Evolutionary conservation across 2,329 filamentous ascomycete genomes (phyloP), one percentile per base, ranked within the genome.

Genomic region (Fusarium piperis): DNA sequence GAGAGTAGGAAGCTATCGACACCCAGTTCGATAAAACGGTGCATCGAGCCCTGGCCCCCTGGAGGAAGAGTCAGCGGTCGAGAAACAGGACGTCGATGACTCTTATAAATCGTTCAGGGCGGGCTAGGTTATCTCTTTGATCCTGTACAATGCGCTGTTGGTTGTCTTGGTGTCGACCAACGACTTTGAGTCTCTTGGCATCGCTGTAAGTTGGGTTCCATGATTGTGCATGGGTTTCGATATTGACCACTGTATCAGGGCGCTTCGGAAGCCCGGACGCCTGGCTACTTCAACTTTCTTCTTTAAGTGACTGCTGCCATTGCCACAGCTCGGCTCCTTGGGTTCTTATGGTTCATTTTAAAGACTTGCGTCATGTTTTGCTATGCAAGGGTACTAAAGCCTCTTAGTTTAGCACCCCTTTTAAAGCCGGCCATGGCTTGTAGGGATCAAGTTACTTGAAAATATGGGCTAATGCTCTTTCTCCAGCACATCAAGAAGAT

Each of bases 71-170:
- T 89, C 91, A 61, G 93, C 97, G 81, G 84, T 90, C 46, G 94
- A 96, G 77, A 91, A 91, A 82, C 97, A 95, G 85, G 93, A 94
- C 15, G 88, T 98, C 56, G 95, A 99, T 78, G 96, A 99, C 81
- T 97, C 94, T 20, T 99, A 99, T 91, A 98, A 98, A 88, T 95
- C 94, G 85, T 99, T 99, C 95, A 90, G 96, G 87, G 99, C 96
- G 26, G 94, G 94, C 78, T 88, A 99, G 70, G 94, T 98, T 66
- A 92, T 95, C n/a, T 88, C 91, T 16, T 99, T 96, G 96, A 91
- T 99, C 75, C 98, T 98, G 83, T 95, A 93, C 73, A 99, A 99
- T 83, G 93, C 91, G 63, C 82, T 95, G 39, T 85, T 99, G 64
- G 92, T 94, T 36, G 91, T 98, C 64, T 88, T 91, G 75, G 96